Percentiles rank a stretch among this genome's conserved stretches.
Conservation (phyloP, 345 rosid species). For the Boechera retrofracta region DNA sequence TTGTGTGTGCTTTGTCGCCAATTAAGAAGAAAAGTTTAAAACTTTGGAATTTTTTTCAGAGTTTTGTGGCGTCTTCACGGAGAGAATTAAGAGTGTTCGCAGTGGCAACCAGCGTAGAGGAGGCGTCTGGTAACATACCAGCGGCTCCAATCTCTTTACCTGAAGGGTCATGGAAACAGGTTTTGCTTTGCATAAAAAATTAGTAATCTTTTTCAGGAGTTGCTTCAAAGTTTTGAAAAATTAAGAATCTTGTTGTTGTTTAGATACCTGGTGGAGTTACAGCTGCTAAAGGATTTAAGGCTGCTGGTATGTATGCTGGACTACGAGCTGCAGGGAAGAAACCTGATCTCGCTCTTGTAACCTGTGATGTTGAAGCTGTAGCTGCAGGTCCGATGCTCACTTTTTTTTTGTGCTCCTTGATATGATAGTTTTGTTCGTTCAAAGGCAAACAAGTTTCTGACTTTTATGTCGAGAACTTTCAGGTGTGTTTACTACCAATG, state of each 20-base stretch:
- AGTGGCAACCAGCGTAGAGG: slow-evolving; percentile 48
- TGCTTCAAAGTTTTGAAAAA: background rate
- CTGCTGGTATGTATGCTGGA: slow-evolving; percentile 85
- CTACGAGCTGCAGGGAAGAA: slow-evolving; percentile 84
- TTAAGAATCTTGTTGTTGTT: slow-evolving; percentile 17
- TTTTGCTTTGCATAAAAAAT: background rate
- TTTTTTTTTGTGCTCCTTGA: background rate
- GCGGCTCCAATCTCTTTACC: slow-evolving; percentile 91
- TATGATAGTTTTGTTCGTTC: background rate
- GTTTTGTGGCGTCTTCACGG: slow-evolving; percentile 38
- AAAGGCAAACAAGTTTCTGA: slow-evolving; percentile 13
- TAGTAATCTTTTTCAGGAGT: background rate
- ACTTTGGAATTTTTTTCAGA: slow-evolving; percentile 23
- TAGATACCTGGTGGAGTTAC: slow-evolving; percentile 94
- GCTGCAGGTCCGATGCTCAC: slow-evolving; percentile 59
- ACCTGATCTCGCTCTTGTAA: slow-evolving; percentile 89
- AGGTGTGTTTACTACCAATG: slow-evolving; percentile 84
- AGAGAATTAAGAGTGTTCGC: slow-evolving; percentile 50
- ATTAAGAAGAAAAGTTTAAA: background rate
- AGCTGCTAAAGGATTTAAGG: slow-evolving; percentile 89
- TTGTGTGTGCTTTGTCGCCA: background rate
- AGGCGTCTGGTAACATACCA: slow-evolving; percentile 61
- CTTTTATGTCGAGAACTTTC: slow-evolving; percentile 10
- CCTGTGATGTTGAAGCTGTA: slow-evolving; percentile 83
- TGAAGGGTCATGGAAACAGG: slow-evolving; percentile 89